Base-by-base conservation (phyloP, 345 rosid genomes). In the Bruguiera gymnorhiza region DNA sequence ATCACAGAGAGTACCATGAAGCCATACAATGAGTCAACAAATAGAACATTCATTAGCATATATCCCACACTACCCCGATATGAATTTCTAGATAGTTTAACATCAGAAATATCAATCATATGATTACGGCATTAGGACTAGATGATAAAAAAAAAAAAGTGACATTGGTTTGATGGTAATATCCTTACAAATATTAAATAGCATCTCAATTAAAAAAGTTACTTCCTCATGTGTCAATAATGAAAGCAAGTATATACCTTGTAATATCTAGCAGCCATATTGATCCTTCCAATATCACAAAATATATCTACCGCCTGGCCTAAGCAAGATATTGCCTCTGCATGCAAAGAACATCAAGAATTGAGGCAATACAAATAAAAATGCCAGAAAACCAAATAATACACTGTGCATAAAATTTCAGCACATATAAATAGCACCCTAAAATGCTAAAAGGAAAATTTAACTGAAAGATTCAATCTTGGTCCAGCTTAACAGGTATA, bases 261-360 rank as follows among this genome's bases (percentile, higher is more conserved):
- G 78, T 77, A 86, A 73, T 92, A 96, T 86, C 98, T 89, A 67
- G 99, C 99, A 74, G 98, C 99, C 98, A 92, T 90, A 82, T 84
- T 90, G 73, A 96, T 88, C 85, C 98, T 87, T 78, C 98, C 99
- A 63, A 88, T 92, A 70, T 96, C 99, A 78, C 93, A 90, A 60
- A 85, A 87, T 79, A 90, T 51, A 60, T 86, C 87, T 71, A 92
- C 89, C 1, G 98, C 99, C 75, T 86, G 84, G 74, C 76, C 86
- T 74, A 96, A 88, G 86, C 98, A 96, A 80, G 92, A 80, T 81
- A 90, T 85, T 68, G 99, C 87, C 85, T 92, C 98, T 96, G 86
- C 83, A 86, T 55, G 72, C 43, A 50, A 26, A 52, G 58, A 68
- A 70, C 37, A 9, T 61, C 61, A 8, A 10, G 20, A 46, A 36